Evolutionary conservation across 2,329 filamentous ascomycete genomes (phyloP), one percentile per base, ranked within the genome.

Genomic region (Fonsecaea pugnacius): DNA sequence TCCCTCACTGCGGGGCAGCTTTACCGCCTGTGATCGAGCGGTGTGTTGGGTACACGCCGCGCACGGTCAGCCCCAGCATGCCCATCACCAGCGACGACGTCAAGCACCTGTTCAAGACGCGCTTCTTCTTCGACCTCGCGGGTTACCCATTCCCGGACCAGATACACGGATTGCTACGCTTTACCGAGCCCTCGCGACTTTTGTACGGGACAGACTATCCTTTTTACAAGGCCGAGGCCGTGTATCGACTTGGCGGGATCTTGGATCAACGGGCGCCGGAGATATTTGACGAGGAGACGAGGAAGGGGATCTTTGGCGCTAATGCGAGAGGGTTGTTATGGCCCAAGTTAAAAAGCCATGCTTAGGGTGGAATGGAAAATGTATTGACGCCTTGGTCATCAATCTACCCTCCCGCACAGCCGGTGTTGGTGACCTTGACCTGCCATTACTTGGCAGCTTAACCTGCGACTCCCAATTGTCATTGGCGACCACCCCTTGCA

Each of bases 1-100:
- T 84, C 7, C 78, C 82, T 1, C 83, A 84, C 64, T 72, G 75
- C 7, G 82, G 80, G 2, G 80, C 80, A 0, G 75, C 75, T 0
- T 66, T 82, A 7, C 78, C 80, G 1, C 57, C 66, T 8, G n/a
- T 66, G 14, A 43, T 66, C 21, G 62, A 62, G 40, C 50, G 66
- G 4, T 63, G 61, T 40, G 38, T 59, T 3, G 48, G 53, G 2
- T 64, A 53, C 30, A 54, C 53, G 32, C 14, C 43, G 1, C 58
- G 59, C 12, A 30, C 56, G 4, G 14, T 46, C 21, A 38, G 16
- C 24, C 21, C 21, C 10, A 48, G 33, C 24, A 46, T 32, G 27
- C n/a, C 51, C 30, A 32, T 67, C 4, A 33, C 30, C 14, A 50
- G 27, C 51, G 35, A 61, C 21, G 33, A 55, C 10, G 51, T 67